A percentile compares a stretch with the other conserved stretches of the same genome.
Evolutionary conservation across 495 filamentous ascomycete genomes (phyloP).

Genomic region (Tuber calosporum): DNA sequence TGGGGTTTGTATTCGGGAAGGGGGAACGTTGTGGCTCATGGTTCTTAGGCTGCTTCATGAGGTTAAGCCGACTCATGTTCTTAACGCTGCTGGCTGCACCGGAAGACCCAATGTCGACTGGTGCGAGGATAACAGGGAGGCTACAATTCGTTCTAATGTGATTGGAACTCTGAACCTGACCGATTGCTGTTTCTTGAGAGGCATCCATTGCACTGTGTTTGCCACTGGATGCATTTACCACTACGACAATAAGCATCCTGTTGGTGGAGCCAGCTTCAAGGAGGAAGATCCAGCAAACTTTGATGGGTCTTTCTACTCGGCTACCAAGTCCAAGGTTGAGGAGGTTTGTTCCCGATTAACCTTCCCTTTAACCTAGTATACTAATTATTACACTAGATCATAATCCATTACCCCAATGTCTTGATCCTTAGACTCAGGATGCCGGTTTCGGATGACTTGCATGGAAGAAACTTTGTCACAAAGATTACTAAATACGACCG

Average conservation of each 20-base stretch:
- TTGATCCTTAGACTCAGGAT: conserved; percentile 59
- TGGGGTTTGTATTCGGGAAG: background rate
- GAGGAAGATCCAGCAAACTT: conserved; percentile 62
- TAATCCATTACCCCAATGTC: conserved; percentile 54
- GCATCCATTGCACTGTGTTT: conserved; percentile 58
- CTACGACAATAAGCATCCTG: conserved; percentile 54
- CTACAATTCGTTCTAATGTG: conserved; percentile 58
- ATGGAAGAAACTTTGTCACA: conserved; percentile 60
- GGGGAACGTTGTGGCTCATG: background rate
- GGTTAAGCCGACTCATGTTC: conserved; percentile 56
- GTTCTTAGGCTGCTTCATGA: conserved; percentile 48
- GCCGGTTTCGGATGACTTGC: conserved; percentile 62
- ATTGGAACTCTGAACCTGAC: conserved; percentile 58
- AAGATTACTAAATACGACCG: conserved; percentile 59
- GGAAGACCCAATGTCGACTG: conserved; percentile 63
- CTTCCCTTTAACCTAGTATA: conserved; percentile 12
- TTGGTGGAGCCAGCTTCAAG: conserved; percentile 53
- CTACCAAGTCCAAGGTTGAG: conserved; percentile 59
- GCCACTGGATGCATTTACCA: conserved; percentile 61
- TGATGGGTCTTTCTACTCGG: conserved; percentile 59
- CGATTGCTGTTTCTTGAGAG: conserved; percentile 52
- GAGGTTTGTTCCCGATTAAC: conserved; percentile 45
- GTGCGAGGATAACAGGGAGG: conserved; percentile 61
- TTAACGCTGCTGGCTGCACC: conserved; percentile 60
- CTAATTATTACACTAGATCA: conserved; percentile 45